Conservation (phyloP, 495 filamentous ascomycete genomes). For the Eremomyces bilateralis region DNA sequence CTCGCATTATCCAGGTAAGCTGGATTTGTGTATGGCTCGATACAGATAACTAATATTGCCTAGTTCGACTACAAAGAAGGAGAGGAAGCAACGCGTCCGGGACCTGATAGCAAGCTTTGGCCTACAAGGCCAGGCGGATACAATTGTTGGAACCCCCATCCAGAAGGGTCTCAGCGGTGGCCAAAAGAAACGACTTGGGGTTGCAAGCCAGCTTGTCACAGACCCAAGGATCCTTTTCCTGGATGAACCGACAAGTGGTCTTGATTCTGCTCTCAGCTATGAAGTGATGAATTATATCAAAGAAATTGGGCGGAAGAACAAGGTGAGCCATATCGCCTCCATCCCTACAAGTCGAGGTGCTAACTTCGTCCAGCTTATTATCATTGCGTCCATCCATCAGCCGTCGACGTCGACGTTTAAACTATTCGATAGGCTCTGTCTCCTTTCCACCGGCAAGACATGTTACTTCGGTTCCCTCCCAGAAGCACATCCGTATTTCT, state of each 20-base stretch:
- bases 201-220: slow-evolving; percentile 2
- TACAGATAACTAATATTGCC: no score
- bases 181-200: slow-evolving; percentile 2
- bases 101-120: slow-evolving; percentile 2
- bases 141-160: slow-evolving; percentile 1
- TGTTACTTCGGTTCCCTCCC: slow-evolving; percentile 1
- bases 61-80: neutral
- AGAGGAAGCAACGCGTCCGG: neutral
- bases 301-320: neutral
- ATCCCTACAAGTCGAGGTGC: neutral
- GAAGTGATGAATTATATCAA: neutral
- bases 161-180: slow-evolving; percentile 2
- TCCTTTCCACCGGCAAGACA: neutral
- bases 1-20: neutral
- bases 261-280: neutral
- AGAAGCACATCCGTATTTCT: neutral
- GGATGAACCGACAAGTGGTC: neutral
- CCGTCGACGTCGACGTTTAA: neutral
- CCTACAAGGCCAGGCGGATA: neutral
- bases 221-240: slow-evolving; percentile 1
- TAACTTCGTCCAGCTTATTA: slow-evolving; percentile 1
- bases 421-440: slow-evolving; percentile 1
- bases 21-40: neutral
- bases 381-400: slow-evolving; percentile 1
- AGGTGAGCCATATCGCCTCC: neutral